These are phyloP conservation scores for Cicer yamashitae DNA, from an alignment of 306 rosid species.

Conservation along the genomic window DNA sequence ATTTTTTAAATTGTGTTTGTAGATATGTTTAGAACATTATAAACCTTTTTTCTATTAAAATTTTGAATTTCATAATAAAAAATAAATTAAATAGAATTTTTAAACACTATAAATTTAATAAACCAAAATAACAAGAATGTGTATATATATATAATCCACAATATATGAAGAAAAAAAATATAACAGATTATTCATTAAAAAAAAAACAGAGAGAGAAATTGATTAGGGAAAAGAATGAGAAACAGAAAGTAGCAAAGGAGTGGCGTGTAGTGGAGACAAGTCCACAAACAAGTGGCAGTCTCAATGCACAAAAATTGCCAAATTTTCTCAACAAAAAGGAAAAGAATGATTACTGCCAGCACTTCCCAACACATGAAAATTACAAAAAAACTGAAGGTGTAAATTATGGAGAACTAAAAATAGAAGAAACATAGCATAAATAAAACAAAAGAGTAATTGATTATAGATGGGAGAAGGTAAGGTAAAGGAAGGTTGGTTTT, in stretches of 20 bases:
- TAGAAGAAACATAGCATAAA: slow-evolving; percentile 49
- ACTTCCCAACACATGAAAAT: slow-evolving; percentile 66
- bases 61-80: no score
- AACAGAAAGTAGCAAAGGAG: slow-evolving; percentile 27
- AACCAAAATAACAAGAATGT: no score
- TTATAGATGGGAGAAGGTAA: slow-evolving; percentile 44
- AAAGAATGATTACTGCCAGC: slow-evolving; percentile 65
- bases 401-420: slow-evolving; percentile 47
- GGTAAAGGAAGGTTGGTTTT: slow-evolving; percentile 62
- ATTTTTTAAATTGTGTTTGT: no score
- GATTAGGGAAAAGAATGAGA: slow-evolving; percentile 16
- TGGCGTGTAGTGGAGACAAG: slow-evolving; percentile 47
- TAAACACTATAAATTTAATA: no score
- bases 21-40: no score
- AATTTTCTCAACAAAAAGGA: slow-evolving; percentile 44
- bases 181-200: background rate
- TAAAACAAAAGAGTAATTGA: slow-evolving; percentile 65
- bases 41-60: no score
- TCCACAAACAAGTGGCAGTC: slow-evolving; percentile 50
- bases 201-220: background rate
- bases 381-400: slow-evolving; percentile 36
- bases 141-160: background rate
- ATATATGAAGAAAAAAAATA: background rate
- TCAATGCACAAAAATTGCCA: slow-evolving; percentile 44
- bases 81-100: no score